Conservation (phyloP, 2,329 filamentous ascomycete species). For the Fusarium nisikadoi region DNA sequence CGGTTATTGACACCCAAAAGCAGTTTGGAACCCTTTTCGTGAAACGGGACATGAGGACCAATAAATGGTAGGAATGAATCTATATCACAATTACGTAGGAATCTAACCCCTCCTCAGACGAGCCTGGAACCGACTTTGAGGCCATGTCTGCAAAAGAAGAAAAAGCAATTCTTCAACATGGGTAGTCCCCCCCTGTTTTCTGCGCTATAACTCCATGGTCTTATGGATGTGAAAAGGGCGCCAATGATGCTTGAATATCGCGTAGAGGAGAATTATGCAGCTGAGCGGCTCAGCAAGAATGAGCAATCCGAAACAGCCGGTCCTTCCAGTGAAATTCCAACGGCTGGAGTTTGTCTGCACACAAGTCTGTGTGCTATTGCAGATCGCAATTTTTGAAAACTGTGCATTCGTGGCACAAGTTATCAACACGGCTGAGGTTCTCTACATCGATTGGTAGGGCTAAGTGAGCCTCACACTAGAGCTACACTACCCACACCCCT, state of each 20-base stretch:
- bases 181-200: not conserved
- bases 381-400: not conserved
- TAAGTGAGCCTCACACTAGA: not conserved
- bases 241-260: not conserved
- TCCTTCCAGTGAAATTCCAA: not conserved
- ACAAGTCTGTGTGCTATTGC: not conserved
- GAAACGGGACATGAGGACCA: conserved; percentile 4
- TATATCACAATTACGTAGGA: not conserved
- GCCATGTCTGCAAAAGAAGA: not conserved
- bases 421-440: not conserved
- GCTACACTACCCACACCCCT: not conserved
- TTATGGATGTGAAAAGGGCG: not conserved
- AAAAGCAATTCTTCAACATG: not conserved
- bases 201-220: not conserved
- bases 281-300: not conserved
- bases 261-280: not conserved
- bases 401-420: not conserved
- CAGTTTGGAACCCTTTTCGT: not conserved
- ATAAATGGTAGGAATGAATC: not conserved
- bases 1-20: conserved; percentile 21
- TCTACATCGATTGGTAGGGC: not conserved
- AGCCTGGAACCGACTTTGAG: not conserved
- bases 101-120: not conserved
- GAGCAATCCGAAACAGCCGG: conserved; percentile 2
- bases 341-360: not conserved